phyloP scores from a whole-genome alignment of 2,329 filamentous ascomycete genomes.

The Pseudogymnoascus destructans region DNA sequence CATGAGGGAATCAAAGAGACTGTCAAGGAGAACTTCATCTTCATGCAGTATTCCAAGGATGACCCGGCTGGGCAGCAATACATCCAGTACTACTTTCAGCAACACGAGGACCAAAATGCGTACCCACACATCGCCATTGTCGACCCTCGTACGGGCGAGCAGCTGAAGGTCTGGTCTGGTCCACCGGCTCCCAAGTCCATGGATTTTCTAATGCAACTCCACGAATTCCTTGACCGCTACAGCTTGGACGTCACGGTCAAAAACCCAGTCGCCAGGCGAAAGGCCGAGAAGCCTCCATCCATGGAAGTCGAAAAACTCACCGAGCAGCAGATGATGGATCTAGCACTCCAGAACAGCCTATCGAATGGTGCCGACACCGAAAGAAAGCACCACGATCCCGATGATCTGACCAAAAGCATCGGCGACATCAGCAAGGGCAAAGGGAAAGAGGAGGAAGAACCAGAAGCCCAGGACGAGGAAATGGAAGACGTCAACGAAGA shows the following conservation, averaged over 20 bases:
- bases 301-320: constrained; percentile 80
- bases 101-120: constrained; percentile 68
- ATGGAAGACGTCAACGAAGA: constrained; percentile 19
- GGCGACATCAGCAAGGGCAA: constrained; percentile 41
- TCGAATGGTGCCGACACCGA: constrained; percentile 32
- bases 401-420: constrained; percentile 65
- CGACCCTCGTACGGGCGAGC: constrained; percentile 88
- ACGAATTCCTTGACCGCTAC: constrained; percentile 95
- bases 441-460: constrained; percentile 32
- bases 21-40: constrained; percentile 84
- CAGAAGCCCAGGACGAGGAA: constrained; percentile 29
- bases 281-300: constrained; percentile 53
- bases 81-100: constrained; percentile 76
- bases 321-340: constrained; percentile 92
- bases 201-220: constrained; percentile 83
- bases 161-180: constrained; percentile 92
- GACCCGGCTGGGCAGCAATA: constrained; percentile 69
- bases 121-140: constrained; percentile 95
- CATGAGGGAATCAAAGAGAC: constrained; percentile 65
- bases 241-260: constrained; percentile 78
- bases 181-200: constrained; percentile 59
- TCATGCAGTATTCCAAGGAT: constrained; percentile 85
- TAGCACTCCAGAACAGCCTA: constrained; percentile 83
- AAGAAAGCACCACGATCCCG: constrained; percentile 62
- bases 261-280: constrained; percentile 77